Base-by-base conservation (phyloP, 805 yeast species). In the Metschnikowia amazonensis region DNA sequence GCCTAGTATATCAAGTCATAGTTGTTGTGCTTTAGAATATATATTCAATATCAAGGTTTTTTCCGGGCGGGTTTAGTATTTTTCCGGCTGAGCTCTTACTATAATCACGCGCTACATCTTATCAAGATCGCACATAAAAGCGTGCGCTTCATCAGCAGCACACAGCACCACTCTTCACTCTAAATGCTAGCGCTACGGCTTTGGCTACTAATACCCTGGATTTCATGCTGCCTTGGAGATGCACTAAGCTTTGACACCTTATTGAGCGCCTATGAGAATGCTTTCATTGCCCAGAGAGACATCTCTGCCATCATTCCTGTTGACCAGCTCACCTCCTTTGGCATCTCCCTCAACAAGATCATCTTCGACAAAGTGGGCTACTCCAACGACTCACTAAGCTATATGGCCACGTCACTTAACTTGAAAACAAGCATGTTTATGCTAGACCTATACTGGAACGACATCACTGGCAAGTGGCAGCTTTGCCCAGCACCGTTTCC, bases 381-480 rank as follows among this genome's bases (percentile, higher is more conserved):
- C 51, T 35, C 47, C 23, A 36, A 42, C 18, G 30, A 32, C 24
- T 45, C 56, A 4, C 39, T 53, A n/a, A 27, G 20, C 24, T 16
- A 24, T 20, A 16, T 53, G 6, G 14, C 29, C 9, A 43, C 38
- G 7, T 36, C 64, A 5, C 36, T 64, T 33, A 36, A 45, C n/a
- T 45, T 38, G 41, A 43, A 50, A 23, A 43, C 66, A 2, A 21
- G 44, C 17, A 35, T 48, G 30, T 41, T 60, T 31, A 44, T 44
- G 44, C 23, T 52, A 31, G 86, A 84, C 55, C 44, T 82, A 23
- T 82, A 81, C 59, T 76, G 79, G 71, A 78, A 77, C 54, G 77
- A 75, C 41, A 53, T 63, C 34, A 62, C 70, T 3, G 38, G 50
- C 9, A 51, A 46, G 36, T 79, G 82, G 83, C 82, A 77, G 57